Evolutionary conservation across 805 yeast species (phyloP).

Genomic region (Candida quercuum): DNA sequence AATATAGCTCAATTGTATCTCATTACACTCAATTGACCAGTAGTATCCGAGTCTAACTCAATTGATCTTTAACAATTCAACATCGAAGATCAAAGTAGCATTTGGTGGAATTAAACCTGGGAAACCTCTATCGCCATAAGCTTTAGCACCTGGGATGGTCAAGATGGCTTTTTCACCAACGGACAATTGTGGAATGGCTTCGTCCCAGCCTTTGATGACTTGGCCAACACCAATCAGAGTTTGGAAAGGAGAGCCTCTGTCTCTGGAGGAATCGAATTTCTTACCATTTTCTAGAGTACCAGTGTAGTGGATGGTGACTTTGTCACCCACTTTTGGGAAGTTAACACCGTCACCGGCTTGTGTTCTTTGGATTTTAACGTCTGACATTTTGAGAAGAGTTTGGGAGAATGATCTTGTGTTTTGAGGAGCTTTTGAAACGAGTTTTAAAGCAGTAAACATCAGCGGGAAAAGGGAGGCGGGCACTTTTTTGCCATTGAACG

Average conservation of each 20-base stretch:
- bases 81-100: conserved; percentile 86
- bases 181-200: conserved; percentile 86
- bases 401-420: conserved; percentile 16
- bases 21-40: too few species aligned
- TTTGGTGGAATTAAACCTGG: conserved; percentile 97
- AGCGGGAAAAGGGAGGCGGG: too few species aligned
- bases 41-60: too few species aligned
- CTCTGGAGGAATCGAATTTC: conserved; percentile 92
- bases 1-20: background rate
- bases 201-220: conserved; percentile 97
- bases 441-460: background rate
- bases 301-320: conserved; percentile 89
- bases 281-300: conserved; percentile 95
- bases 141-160: conserved; percentile 90
- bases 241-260: conserved; percentile 94
- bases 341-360: conserved; percentile 68
- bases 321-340: conserved; percentile 84
- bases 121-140: conserved; percentile 92
- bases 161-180: conserved; percentile 90
- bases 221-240: conserved; percentile 93
- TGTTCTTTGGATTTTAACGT: conserved; percentile 25
- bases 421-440: background rate
- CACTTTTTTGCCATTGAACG: too few species aligned
- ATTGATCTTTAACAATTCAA: conserved; percentile 54
- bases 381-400: conserved; percentile 21